phyloP scores from a whole-genome alignment of 1,284 basidiomycete genomes.

The Clitocybe nebularis region DNA sequence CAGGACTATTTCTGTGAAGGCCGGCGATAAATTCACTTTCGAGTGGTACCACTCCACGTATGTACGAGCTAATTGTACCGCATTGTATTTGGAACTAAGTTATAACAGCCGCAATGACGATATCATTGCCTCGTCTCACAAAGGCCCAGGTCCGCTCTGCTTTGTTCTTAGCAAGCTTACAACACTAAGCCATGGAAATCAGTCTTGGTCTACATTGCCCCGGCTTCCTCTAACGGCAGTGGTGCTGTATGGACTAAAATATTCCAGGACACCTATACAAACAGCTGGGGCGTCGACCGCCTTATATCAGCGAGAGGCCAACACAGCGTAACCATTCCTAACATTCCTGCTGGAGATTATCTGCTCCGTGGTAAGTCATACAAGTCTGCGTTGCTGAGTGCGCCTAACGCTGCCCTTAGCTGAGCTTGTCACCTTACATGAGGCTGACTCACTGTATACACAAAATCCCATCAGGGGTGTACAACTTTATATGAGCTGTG shows the following conservation, averaged over 20 bases:
- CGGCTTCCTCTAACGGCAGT: constrained; percentile 23
- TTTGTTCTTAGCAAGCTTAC: not conserved
- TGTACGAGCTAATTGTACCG: constrained; percentile 1
- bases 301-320: constrained; percentile 26
- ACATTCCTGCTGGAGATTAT: constrained; percentile 31
- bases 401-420: constrained; percentile 15
- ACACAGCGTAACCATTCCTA: constrained; percentile 28
- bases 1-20: constrained; percentile 22
- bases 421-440: constrained; percentile 29
- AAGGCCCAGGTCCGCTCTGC: constrained; percentile 24
- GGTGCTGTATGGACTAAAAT: constrained; percentile 31
- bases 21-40: constrained; percentile 28
- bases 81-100: not conserved
- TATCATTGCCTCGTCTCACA: constrained; percentile 28
- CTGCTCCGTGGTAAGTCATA: constrained; percentile 26
- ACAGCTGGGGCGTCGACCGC: constrained; percentile 28
- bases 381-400: not conserved
- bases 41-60: constrained; percentile 30
- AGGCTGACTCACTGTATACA: constrained; percentile 25
- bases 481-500: constrained; percentile 31
- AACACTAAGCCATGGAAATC: too few species aligned
- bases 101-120: constrained; percentile 26
- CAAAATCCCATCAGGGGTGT: constrained; percentile 25
- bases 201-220: constrained; percentile 31
- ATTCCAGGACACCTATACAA: constrained; percentile 24